Conservation (phyloP, 2,329 filamentous ascomycete genomes). For the Microsporum ferrugineum region DNA sequence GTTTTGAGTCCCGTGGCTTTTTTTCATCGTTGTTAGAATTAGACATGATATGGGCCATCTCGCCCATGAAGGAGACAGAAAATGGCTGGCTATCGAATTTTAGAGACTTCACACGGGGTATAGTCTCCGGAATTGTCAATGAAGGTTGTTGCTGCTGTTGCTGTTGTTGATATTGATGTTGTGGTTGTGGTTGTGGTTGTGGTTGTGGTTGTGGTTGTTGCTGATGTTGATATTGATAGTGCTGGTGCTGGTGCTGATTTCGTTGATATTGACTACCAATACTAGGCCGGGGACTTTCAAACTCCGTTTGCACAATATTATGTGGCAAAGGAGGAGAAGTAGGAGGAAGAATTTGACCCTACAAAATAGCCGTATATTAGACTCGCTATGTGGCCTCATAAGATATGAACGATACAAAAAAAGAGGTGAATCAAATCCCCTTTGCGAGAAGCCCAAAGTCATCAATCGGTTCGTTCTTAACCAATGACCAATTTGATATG, state of each 20-base stretch:
- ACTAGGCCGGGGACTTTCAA: neutral
- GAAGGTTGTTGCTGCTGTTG: neutral
- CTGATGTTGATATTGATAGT: neutral
- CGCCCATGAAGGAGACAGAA: neutral
- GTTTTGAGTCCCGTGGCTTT: neutral
- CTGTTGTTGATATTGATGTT: neutral
- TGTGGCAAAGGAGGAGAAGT: neutral
- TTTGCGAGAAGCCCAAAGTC: neutral
- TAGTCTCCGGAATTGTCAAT: neutral
- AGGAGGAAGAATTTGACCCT: constrained; percentile 4
- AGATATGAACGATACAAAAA: neutral
- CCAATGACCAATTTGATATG: neutral
- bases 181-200: neutral
- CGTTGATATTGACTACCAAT: neutral
- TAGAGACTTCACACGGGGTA: neutral
- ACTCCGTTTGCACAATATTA: neutral
- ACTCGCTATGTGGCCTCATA: constrained; percentile 4
- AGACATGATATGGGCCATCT: neutral
- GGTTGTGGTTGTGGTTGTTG: neutral
- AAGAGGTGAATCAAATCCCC: neutral
- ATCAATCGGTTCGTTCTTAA: neutral
- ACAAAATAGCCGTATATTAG: constrained; percentile 7
- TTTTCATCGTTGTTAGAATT: neutral
- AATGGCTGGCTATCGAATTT: constrained; percentile 2
- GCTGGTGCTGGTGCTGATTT: neutral